Evolutionary conservation across 2,329 filamentous ascomycete genomes (phyloP).

Genomic region (Pseudocercospora vitis): DNA sequence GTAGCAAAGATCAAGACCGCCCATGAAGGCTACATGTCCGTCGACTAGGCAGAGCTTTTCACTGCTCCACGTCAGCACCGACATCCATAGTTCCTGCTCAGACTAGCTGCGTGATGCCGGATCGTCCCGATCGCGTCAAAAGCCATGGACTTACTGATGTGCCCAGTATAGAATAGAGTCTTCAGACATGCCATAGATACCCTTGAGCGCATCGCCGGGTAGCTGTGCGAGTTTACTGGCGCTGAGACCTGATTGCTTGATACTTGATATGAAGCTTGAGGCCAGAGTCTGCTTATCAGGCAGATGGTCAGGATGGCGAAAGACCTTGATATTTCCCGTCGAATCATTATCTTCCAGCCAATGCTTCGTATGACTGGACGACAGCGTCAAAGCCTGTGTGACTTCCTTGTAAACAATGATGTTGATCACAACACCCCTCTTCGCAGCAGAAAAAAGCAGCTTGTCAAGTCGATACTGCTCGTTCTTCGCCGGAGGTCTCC

Average conservation of each 20-base stretch:
- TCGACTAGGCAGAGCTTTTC: conserved; percentile 88
- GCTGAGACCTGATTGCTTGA: conserved; percentile 57
- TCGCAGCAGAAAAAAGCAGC: conserved; percentile 77
- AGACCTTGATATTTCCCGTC: conserved; percentile 82
- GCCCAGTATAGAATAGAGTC: conserved; percentile 81
- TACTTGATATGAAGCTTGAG: conserved; percentile 56
- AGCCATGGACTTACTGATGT: background rate
- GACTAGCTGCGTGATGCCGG: too few relatives aligned
- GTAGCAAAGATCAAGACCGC: conserved; percentile 81
- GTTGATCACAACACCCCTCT: conserved; percentile 79
- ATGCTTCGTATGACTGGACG: conserved; percentile 74
- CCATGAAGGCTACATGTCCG: conserved; percentile 81
- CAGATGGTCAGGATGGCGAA: conserved; percentile 84
- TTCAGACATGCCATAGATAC: conserved; percentile 77
- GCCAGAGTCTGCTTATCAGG: conserved; percentile 69
- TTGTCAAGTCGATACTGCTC: conserved; percentile 81
- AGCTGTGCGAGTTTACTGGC: conserved; percentile 61
- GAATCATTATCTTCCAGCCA: conserved; percentile 66
- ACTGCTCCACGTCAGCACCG: conserved; percentile 64
- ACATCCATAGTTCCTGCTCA: background rate
- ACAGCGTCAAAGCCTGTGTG: conserved; percentile 54
- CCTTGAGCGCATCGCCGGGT: conserved; percentile 70
- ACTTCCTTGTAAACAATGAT: conserved; percentile 89
- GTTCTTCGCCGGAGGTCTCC: conserved; percentile 77
- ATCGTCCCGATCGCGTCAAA: too few relatives aligned